Percentiles rank a stretch among this genome's conserved stretches.
These are phyloP conservation scores for Fraxinus anomala DNA, from an alignment of 257 asterid species.

Conservation along the genomic window DNA sequence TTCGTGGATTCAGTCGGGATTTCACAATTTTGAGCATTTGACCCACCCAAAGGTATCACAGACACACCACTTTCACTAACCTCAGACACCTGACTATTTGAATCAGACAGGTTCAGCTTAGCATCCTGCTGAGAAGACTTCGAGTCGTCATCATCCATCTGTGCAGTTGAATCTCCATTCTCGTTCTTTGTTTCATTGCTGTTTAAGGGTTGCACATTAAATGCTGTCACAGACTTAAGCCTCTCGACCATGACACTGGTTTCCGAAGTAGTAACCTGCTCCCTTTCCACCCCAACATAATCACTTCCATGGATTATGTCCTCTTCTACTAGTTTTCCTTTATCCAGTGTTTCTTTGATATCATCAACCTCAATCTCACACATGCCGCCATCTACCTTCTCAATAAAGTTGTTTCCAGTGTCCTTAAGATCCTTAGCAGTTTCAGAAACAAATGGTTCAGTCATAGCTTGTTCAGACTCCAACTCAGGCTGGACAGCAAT, in stretches of 20 bases:
- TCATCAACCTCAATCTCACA: neutral
- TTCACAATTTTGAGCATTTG: neutral
- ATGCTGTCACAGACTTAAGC: neutral
- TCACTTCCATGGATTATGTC: neutral
- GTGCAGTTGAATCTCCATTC: neutral
- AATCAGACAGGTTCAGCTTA: neutral
- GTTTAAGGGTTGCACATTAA: neutral
- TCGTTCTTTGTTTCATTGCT: neutral
- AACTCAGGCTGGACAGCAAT: slow-evolving; percentile 34
- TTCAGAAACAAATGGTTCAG: slow-evolving; percentile 34
- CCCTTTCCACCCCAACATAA: neutral
- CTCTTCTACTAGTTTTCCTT: neutral
- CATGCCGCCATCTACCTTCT: neutral
- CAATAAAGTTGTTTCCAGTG: slow-evolving; percentile 18
- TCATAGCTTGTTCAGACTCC: slow-evolving; percentile 33
- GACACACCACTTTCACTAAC: neutral
- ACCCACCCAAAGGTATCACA: slow-evolving; percentile 35
- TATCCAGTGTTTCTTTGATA: neutral
- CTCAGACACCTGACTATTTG: neutral
- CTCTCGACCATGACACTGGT: neutral
- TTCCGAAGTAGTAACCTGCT: neutral
- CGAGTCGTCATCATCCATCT: neutral
- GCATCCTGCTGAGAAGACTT: neutral
- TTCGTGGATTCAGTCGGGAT: neutral
- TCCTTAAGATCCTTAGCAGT: slow-evolving; percentile 29